Evolutionary conservation across 2,329 filamentous ascomycete species (phyloP).

Genomic region (Alternaria sp.): DNA sequence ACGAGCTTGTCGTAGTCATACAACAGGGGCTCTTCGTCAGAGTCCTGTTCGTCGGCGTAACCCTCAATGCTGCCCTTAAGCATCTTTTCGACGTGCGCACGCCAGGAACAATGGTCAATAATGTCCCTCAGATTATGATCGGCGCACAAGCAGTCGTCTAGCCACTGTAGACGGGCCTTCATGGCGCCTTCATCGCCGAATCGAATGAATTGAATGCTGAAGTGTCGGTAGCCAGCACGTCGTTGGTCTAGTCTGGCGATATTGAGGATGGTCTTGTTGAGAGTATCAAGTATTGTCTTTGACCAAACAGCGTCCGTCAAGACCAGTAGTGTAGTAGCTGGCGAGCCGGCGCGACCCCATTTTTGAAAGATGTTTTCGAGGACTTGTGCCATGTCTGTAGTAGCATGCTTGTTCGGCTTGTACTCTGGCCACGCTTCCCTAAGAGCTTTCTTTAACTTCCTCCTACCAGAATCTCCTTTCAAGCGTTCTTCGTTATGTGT

Average conservation of each 20-base stretch:
- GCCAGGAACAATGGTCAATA: slow-evolving; percentile 15
- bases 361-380: too few relatives aligned
- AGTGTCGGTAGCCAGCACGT: slow-evolving; percentile 4
- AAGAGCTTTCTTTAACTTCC: too few relatives aligned
- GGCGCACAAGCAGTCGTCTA: too few relatives aligned
- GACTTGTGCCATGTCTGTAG: too few relatives aligned
- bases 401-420: too few relatives aligned
- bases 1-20: neutral
- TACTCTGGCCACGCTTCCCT: too few relatives aligned
- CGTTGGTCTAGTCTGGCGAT: neutral
- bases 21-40: neutral
- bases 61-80: slow-evolving; percentile 17
- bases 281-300: rapidly evolving
- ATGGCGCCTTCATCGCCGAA: too few relatives aligned
- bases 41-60: neutral
- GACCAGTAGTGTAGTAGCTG: neutral
- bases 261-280: neutral
- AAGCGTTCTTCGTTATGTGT: too few relatives aligned
- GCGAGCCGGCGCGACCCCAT: rapidly evolving
- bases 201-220: slow-evolving; percentile 9
- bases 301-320: neutral
- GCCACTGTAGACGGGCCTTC: too few relatives aligned
- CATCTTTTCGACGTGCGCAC: slow-evolving; percentile 18
- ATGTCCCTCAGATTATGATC: too few relatives aligned
- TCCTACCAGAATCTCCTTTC: too few relatives aligned